A percentile compares a stretch with the other conserved stretches of the same genome.
phyloP scores from a whole-genome alignment of 805 yeast genomes.

The Wickerhamiella kazuoi region DNA sequence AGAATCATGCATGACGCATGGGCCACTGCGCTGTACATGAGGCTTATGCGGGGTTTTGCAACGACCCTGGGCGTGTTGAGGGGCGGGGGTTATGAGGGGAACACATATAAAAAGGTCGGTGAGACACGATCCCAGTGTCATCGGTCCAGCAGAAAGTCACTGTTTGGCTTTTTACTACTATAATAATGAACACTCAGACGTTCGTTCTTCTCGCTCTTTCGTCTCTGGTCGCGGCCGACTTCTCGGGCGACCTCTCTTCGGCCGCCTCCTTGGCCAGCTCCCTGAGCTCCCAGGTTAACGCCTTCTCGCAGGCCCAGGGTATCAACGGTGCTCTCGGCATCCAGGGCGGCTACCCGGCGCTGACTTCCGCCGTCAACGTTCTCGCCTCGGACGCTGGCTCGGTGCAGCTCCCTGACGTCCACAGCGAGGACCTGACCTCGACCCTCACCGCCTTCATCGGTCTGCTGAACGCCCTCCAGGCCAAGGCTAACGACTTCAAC shows the following conservation, averaged over 20 bases:
- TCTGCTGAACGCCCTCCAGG: constrained; percentile 4
- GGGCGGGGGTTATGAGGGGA: too few relatives aligned
- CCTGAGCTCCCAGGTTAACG: constrained; percentile 45
- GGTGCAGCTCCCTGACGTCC: background rate
- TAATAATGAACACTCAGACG: background rate
- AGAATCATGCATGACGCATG: too few relatives aligned
- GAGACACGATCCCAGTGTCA: too few relatives aligned
- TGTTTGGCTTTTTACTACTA: background rate
- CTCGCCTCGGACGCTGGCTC: constrained; percentile 1
- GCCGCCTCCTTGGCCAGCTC: background rate
- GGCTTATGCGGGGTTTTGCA: too few relatives aligned
- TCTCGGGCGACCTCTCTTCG: background rate
- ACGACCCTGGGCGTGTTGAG: too few relatives aligned
- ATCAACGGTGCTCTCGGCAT: constrained; percentile 54
- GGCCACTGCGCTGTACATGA: too few relatives aligned
- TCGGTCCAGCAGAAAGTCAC: too few relatives aligned
- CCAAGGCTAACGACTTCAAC: constrained; percentile 13
- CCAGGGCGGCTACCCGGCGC: constrained; percentile 82
- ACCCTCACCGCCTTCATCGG: background rate
- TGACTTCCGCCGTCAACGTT: constrained; percentile 26
- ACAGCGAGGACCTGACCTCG: background rate
- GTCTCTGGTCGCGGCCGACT: background rate
- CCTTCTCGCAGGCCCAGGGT: constrained; percentile 47
- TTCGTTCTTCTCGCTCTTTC: background rate
- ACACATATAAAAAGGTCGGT: too few relatives aligned